phyloP scores from a whole-genome alignment of 148 eudicot species.

The Nyssa sinensis region DNA sequence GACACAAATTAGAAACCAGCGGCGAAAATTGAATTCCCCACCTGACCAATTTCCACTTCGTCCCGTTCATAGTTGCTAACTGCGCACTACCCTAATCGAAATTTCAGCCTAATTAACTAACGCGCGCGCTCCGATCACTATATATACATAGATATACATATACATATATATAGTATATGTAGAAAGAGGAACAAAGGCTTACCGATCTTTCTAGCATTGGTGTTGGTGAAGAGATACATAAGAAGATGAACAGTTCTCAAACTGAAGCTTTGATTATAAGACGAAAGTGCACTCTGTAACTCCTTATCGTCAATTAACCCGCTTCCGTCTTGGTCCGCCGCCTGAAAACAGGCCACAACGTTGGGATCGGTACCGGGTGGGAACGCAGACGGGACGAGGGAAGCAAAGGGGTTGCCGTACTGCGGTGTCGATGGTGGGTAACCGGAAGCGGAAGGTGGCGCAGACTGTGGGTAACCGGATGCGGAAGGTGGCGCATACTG shows the following conservation, averaged over 20 bases:
- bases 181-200: background rate
- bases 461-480: no score
- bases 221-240: conserved; percentile 71
- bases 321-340: conserved; percentile 79
- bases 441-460: no score
- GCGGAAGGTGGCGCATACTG: no score
- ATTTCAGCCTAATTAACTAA: background rate
- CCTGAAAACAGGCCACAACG: conserved; percentile 67
- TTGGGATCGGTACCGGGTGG: conserved; percentile 91
- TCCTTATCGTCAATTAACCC: conserved; percentile 90
- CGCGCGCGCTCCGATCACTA: background rate
- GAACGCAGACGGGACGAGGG: conserved; percentile 72
- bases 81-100: background rate
- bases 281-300: conserved; percentile 71
- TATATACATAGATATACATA: background rate
- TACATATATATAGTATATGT: background rate
- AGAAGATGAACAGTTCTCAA: conserved; percentile 84
- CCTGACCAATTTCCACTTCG: no score
- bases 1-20: background rate
- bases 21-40: background rate
- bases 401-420: conserved; percentile 63
- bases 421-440: conserved; percentile 31
- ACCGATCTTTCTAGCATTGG: conserved; percentile 75
- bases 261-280: conserved; percentile 79
- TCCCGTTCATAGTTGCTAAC: background rate